Evolutionary conservation across 768 basidiomycete genomes (phyloP).

Genomic region (Brasilioporus rufonigricans): DNA sequence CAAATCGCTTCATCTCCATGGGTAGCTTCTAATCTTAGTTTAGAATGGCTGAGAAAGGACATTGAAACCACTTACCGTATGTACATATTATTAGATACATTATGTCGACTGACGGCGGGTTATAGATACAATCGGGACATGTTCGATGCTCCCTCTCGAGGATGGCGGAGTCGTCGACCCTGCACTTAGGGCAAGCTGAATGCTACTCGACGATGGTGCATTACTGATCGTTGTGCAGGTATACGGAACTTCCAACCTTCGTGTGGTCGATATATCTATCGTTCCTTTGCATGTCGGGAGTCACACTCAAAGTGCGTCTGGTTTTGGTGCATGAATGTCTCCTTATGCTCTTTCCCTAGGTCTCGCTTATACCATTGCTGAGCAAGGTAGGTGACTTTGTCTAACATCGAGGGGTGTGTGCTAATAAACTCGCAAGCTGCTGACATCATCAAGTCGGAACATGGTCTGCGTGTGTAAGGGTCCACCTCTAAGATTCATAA

Average conservation of each 20-base stretch:
- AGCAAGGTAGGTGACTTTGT: neutral
- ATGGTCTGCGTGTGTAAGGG: no score
- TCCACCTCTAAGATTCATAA: no score
- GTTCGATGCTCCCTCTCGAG: conserved; percentile 2
- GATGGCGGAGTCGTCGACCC: conserved; percentile 1
- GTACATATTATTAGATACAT: neutral
- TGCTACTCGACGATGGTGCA: neutral
- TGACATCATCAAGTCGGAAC: conserved; percentile 1
- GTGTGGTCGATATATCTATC: neutral
- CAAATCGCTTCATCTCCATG: neutral
- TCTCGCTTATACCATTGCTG: neutral
- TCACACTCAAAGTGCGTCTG: neutral
- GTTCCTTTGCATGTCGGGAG: conserved; percentile 1
- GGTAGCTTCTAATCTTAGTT: neutral
- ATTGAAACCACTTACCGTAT: neutral
- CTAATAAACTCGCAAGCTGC: neutral
- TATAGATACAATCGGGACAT: conserved; percentile 1
- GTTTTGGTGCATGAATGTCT: neutral
- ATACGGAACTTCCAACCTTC: neutral
- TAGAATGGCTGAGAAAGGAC: neutral
- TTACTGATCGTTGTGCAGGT: neutral
- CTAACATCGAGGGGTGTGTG: neutral
- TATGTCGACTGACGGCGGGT: neutral
- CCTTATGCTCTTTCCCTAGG: neutral
- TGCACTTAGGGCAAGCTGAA: neutral